phyloP scores from a whole-genome alignment of 768 basidiomycete genomes.

The Lactarius tabidus region DNA sequence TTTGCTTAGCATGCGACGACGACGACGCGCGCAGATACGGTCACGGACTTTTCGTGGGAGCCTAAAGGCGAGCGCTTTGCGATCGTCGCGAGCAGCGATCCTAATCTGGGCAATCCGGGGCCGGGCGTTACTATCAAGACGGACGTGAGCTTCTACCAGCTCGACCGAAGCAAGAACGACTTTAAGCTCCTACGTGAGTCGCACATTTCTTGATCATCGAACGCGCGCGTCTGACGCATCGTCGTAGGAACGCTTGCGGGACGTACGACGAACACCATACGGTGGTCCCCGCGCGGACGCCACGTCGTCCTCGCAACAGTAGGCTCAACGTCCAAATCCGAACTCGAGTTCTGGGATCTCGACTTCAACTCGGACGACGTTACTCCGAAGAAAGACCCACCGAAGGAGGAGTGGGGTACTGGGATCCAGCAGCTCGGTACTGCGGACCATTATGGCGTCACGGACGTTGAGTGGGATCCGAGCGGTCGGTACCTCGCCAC shows the following conservation, averaged over 20 bases:
- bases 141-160: constrained; percentile 92
- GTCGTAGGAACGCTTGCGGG: constrained; percentile 68
- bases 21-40: constrained; percentile 58
- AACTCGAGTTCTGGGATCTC: constrained; percentile 98
- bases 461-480: constrained; percentile 98
- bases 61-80: constrained; percentile 95
- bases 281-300: constrained; percentile 95
- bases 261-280: constrained; percentile 88
- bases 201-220: constrained; percentile 13
- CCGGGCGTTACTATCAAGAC: constrained; percentile 96
- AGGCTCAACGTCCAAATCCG: constrained; percentile 91
- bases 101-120: constrained; percentile 85
- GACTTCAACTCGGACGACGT: constrained; percentile 76
- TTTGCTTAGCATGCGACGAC: constrained; percentile 3
- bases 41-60: constrained; percentile 97
- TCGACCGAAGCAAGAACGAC: constrained; percentile 89
- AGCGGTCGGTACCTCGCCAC: constrained; percentile 91
- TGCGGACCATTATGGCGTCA: constrained; percentile 94
- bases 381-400: constrained; percentile 41
- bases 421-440: constrained; percentile 82
- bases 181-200: constrained; percentile 81
- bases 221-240: background rate
- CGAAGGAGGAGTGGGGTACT: constrained; percentile 75
- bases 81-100: constrained; percentile 90
- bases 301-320: constrained; percentile 96